Base-by-base conservation (phyloP, 805 yeast genomes). In the Maudiozyma turicensis region DNA sequence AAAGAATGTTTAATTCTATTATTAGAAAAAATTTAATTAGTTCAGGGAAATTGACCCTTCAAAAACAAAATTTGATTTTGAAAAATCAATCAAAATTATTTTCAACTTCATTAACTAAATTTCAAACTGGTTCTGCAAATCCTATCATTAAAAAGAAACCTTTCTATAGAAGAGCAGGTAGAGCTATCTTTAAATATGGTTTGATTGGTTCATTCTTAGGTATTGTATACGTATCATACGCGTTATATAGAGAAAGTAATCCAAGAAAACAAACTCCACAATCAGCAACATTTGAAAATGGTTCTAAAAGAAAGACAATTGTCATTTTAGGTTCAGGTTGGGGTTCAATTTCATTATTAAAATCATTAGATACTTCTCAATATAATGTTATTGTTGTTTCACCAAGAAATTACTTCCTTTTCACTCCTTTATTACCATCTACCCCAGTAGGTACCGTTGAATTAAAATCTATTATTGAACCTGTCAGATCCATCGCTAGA, bases 391-490 rank as follows among this genome's bases (percentile, higher is more conserved):
- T 88, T 45, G 81, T 90, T 49, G 85, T 90, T 44, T 87, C 96
- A 40, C 97, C 98, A 54, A 81, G 97, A 73, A 91, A 90, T 75
- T 91, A 87, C 74, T 89, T 90, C 72, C 74, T 90, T 60, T 90
- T 91, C 76, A 90, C 98, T 50, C 97, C 98, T n/a, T 73, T 90
- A 65, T 75, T 90, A 59, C 97, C 98, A 44, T 86, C 95, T 29
- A 86, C 91, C 57, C 95, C 97, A 50, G 90, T 95, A 38, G 97
- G 97, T 55, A 86, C 96, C 46, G 81, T 88, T 51, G 96, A 87
- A 61, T 69, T 79, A 56, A 86, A 93, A 68, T 90, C 97, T 28
- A 90, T 90, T 64, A 84, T 88, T 70, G 97, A 90, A 68, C 96
- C 97, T 33, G 88, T 91, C 48, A 80, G 96, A 69, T 74, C 86